phyloP scores from a whole-genome alignment of 2,329 filamentous ascomycete species.

The Drechmeria coniospora region DNA sequence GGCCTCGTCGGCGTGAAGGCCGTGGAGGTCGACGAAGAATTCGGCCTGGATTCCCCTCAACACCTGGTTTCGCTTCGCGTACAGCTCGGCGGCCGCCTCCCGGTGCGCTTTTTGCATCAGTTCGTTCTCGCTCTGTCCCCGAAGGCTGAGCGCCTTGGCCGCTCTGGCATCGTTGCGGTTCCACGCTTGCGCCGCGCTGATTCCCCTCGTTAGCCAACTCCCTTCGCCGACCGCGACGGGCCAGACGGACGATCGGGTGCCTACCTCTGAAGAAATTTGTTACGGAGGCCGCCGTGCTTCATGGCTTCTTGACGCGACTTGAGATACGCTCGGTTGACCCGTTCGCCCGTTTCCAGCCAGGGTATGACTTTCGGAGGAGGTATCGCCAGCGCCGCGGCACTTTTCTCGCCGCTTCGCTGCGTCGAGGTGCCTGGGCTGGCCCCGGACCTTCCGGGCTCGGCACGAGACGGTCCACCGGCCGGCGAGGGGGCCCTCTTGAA shows the following conservation, averaged over 20 bases:
- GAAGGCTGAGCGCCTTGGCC: slow-evolving; percentile 83
- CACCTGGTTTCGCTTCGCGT: slow-evolving; percentile 81
- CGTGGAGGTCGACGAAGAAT: slow-evolving; percentile 89
- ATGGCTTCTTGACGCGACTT: slow-evolving; percentile 93
- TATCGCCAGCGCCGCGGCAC: slow-evolving; percentile 67
- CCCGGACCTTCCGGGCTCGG: slow-evolving; percentile 41
- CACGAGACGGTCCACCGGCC: slow-evolving; percentile 43
- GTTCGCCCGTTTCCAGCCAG: slow-evolving; percentile 87
- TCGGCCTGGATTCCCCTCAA: slow-evolving; percentile 42
- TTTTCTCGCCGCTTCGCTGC: slow-evolving; percentile 58
- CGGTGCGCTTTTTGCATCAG: slow-evolving; percentile 94
- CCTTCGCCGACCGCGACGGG: neutral
- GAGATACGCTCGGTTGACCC: slow-evolving; percentile 84
- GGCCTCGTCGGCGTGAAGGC: slow-evolving; percentile 95
- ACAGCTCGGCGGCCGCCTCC: slow-evolving; percentile 80
- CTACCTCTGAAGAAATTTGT: slow-evolving; percentile 92
- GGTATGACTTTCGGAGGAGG: slow-evolving; percentile 81
- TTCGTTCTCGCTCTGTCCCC: slow-evolving; percentile 92
- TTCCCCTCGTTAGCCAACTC: slow-evolving; percentile 1
- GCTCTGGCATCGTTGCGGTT: slow-evolving; percentile 94
- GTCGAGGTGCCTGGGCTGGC: slow-evolving; percentile 51
- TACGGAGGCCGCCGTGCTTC: slow-evolving; percentile 88
- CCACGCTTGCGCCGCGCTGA: slow-evolving; percentile 90
- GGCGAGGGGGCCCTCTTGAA: slow-evolving; percentile 90
- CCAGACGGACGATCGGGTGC: too few relatives aligned